Base-by-base conservation (phyloP, 108 stramenopile species). In the Skeletonema menzelii region DNA sequence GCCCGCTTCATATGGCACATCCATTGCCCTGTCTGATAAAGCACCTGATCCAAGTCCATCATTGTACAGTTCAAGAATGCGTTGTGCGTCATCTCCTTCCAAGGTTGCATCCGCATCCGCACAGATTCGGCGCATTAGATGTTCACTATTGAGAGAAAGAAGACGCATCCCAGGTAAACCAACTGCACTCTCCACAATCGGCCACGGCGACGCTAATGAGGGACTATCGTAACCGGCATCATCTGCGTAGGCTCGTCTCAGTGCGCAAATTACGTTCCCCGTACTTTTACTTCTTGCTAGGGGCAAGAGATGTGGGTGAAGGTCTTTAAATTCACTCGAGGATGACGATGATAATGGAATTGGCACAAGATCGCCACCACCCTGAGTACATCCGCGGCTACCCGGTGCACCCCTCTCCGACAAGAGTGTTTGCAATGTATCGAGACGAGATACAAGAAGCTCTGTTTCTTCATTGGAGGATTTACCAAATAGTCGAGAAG, bases 71-170 rank as follows among this genome's bases (percentile, higher is more conserved):
- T 59, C 82, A 55, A 91, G 66, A 12, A 88, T 49, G 27, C 32
- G 56, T 27, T 64, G 22, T 14, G 67, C 56, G 17, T 82, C 80
- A 38, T 66, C 66, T 1, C 49, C 72, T 10, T 77, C 65, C 27
- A 69, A 79, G 60, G 40, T 58, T 42, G 70, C 85, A 77, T 93
- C 92, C 31, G 85, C 76, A 69, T 88, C 89, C 27, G 86, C 86
- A 37, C 78, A 89, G 61, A 94, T 91, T 3, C 93, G 80, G 12
- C 89, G 67, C 93, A 94, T 94, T 56, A 91, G 66, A 62, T 91
- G 85, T 69, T 94, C 93, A 30, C 81, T 84, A 60, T 91, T 94
- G 24, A 91, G 73, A 0, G 89, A 70, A 11, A 94, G 75, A 17
- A 91, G 74, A 59, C 68, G 67, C 87, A 90, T 88, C 0, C 93